Evolutionary conservation across 75 land plant species (phyloP).

Genomic region (Gnetum montanum): DNA sequence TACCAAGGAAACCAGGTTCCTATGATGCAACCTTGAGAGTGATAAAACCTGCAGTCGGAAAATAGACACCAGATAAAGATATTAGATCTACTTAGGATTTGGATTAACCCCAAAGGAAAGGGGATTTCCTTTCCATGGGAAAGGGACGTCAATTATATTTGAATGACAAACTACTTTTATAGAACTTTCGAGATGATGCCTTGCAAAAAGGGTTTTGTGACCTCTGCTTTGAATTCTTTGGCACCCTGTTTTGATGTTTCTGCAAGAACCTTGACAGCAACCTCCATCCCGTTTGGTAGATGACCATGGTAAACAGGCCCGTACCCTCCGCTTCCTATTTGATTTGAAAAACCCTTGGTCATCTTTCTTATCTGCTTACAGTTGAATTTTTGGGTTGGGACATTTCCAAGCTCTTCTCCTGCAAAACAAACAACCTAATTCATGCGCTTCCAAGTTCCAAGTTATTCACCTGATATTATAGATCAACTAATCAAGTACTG

Average conservation of each 20-base stretch:
- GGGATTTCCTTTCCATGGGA: background rate
- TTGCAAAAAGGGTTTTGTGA: background rate
- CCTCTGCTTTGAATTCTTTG: constrained; percentile 29
- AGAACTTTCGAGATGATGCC: background rate
- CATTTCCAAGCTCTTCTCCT: background rate
- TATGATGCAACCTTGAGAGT: constrained; percentile 77
- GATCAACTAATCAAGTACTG: background rate
- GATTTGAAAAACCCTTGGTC: constrained; percentile 18
- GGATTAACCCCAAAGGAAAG: too few species aligned
- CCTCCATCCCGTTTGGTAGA: constrained; percentile 16
- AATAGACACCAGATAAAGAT: too few species aligned
- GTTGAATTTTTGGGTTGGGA: constrained; percentile 2
- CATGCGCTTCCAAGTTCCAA: background rate
- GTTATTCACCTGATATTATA: background rate
- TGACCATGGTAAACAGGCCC: constrained; percentile 38
- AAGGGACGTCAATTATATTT: background rate
- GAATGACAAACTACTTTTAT: background rate
- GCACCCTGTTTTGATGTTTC: constrained; percentile 15
- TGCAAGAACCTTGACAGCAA: constrained; percentile 36
- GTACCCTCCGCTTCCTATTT: constrained; percentile 39
- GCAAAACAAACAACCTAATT: too few species aligned
- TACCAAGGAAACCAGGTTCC: constrained; percentile 68
- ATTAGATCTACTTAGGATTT: constrained; percentile 1
- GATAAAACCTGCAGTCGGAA: constrained; percentile 70
- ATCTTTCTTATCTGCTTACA: constrained; percentile 21